Evolutionary conservation across 169 alveolate species (phyloP), one percentile per base, ranked within the genome.

Genomic region (Eimeria sp.): DNA sequence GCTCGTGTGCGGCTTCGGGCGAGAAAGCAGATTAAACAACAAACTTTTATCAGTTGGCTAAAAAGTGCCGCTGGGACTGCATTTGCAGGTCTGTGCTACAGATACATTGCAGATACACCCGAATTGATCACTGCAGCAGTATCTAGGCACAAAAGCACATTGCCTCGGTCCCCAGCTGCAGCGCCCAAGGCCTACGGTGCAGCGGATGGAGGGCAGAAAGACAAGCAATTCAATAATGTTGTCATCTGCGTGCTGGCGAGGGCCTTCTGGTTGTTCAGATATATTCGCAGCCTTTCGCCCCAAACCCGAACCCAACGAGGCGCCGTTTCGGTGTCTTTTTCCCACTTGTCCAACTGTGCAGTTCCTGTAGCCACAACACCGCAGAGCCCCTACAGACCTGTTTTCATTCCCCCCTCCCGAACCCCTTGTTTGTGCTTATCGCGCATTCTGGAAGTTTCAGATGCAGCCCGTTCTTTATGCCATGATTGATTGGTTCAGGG

Each of bases 201-300:
- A 75, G 57, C 5, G 0, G 86, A 45, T 9, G 86, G 9, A 7
- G 86, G 86, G 40, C 16, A 10, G 86, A 43, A 30, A 27, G 91
- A 14, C 27, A 51, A 51, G 13, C 13, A 47, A 4, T 51, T 57
- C 54, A 11, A 13, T 51, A 83, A 57, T 5, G 76, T 63, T 54
- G n/a, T 13, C 91, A 83, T 83, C 10, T 83, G 91, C n/a, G 76
- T 27, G 75, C n/a, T 57, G 25, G 57, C 76, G 75, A 83, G 75
- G 51, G 91, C 91, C 11, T 27, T 34, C 76, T 83, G 76, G 76
- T 83, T 83, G 57, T 83, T 40, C 49, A 83, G n/a, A 27, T 51
- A 83, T 27, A 54, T 30, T 27, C 75, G 75, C 34, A 83, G 91
- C 57, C 14, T 83, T 16, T 51, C 76, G 2, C 57, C 75, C 91